A percentile compares a stretch with the other conserved stretches of the same genome.
These are phyloP conservation scores for Porodaedalea pini DNA, from an alignment of 1,284 basidiomycete genomes.

Conservation along the genomic window DNA sequence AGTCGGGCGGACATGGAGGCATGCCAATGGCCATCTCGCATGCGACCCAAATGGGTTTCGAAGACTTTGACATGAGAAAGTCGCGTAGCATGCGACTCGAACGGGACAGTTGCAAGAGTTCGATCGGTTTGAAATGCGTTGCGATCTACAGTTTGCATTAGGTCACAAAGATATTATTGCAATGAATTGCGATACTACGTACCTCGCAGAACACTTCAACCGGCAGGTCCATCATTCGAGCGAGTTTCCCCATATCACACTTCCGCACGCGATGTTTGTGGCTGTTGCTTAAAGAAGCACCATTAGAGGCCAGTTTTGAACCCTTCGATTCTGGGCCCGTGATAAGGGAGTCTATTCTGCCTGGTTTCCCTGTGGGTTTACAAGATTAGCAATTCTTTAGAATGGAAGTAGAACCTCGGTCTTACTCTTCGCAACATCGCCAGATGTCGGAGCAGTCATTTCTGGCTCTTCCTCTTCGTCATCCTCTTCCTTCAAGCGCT, in stretches of 20 bases:
- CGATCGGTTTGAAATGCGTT: constrained; percentile 7
- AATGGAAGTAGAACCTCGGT: too few relatives aligned
- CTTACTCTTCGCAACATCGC: too few relatives aligned
- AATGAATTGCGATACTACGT: not conserved
- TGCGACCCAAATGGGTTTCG: constrained; percentile 14
- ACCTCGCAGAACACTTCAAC: constrained; percentile 10
- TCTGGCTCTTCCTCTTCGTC: too few relatives aligned
- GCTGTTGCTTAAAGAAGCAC: not conserved
- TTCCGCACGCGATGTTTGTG: not conserved
- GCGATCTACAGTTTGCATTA: constrained; percentile 14
- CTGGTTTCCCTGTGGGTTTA: not conserved
- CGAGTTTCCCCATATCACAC: not conserved
- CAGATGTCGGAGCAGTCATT: too few relatives aligned
- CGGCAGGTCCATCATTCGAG: constrained; percentile 1
- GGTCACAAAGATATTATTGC: not conserved
- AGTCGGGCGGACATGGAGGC: constrained; percentile 16
- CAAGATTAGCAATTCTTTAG: too few relatives aligned
- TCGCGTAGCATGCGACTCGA: not conserved
- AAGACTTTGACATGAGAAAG: constrained; percentile 14
- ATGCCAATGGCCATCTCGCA: not conserved
- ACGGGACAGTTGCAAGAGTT: constrained; percentile 17
- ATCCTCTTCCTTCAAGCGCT: too few relatives aligned
- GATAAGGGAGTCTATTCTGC: not conserved
- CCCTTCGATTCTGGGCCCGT: not conserved
- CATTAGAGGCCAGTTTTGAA: not conserved